Percentiles rank a stretch among this genome's conserved stretches.
Conservation (phyloP, 257 asterid species). For the Petunia secreta region DNA sequence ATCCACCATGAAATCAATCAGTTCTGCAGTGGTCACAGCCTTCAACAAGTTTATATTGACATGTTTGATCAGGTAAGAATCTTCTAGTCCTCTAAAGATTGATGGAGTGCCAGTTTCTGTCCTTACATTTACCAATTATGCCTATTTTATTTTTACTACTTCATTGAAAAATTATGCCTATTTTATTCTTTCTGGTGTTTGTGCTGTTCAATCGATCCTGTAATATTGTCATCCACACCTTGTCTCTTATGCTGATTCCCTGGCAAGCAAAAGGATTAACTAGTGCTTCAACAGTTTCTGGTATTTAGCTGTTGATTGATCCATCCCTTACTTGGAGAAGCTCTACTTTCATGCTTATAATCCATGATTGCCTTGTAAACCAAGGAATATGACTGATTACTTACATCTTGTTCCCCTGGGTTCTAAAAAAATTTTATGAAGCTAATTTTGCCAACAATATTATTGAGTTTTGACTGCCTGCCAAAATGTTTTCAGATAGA, state of each 20-base stretch:
- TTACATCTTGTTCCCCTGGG: neutral
- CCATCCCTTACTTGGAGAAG: neutral
- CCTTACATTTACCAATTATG: neutral
- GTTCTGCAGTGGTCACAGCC: slow-evolving; percentile 93
- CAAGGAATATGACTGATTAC: neutral
- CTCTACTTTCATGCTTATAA: slow-evolving; percentile 3
- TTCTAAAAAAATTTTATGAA: neutral
- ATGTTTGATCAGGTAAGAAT: slow-evolving; percentile 93
- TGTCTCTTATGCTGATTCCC: neutral
- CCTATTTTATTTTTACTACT: neutral
- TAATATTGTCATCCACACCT: neutral
- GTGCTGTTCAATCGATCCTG: neutral
- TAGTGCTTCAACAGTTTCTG: neutral
- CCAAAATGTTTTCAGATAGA: slow-evolving; percentile 66
- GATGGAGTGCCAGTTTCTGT: slow-evolving; percentile 6
- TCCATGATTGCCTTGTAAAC: neutral
- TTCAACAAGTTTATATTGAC: slow-evolving; percentile 97
- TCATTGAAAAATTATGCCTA: neutral
- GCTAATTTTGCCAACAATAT: neutral
- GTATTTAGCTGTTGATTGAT: neutral
- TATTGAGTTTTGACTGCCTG: neutral
- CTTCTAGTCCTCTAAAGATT: neutral
- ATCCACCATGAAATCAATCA: slow-evolving; percentile 99
- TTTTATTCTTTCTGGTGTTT: slow-evolving; percentile 2
- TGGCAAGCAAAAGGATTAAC: neutral